Evolutionary conservation across 192 early-diverging fungal species (phyloP).

Genomic region (Coemansia sp.): DNA sequence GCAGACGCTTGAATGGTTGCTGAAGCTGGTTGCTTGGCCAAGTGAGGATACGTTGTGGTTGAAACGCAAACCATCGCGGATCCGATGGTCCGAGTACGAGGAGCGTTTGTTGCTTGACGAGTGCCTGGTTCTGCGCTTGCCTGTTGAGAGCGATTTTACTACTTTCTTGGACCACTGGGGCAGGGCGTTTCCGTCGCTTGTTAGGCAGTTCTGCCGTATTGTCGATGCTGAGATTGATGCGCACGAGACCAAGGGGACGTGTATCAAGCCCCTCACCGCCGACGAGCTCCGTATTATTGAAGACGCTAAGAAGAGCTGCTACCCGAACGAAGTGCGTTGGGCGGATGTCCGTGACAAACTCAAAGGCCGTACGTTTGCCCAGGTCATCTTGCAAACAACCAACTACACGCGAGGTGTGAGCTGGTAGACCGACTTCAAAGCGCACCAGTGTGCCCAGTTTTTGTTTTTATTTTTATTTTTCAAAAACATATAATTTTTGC

Average conservation of each 20-base stretch:
- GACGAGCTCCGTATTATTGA: conserved; percentile 4
- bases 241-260: background rate
- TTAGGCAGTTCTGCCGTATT: background rate
- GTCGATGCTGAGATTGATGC: background rate
- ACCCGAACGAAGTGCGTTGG: conserved; percentile 11
- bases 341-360: conserved; percentile 15
- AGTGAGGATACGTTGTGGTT: background rate
- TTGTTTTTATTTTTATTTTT: too few relatives aligned
- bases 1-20: background rate
- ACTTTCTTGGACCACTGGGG: background rate
- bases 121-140: background rate
- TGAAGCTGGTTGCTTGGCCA: background rate
- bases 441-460: too few relatives aligned
- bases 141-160: background rate
- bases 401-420: background rate
- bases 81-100: background rate
- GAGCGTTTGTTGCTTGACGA: background rate
- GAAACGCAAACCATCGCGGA: background rate
- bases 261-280: conserved; percentile 1
- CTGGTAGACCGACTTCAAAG: background rate
- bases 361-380: conserved; percentile 4
- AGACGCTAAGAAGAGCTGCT: background rate
- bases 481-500: too few relatives aligned
- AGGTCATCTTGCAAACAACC: conserved; percentile 7
- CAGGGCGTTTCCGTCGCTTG: background rate